Evolutionary conservation across 2,329 filamentous ascomycete species (phyloP), one percentile per base, ranked within the genome.

Genomic region (Talaromyces sp.): DNA sequence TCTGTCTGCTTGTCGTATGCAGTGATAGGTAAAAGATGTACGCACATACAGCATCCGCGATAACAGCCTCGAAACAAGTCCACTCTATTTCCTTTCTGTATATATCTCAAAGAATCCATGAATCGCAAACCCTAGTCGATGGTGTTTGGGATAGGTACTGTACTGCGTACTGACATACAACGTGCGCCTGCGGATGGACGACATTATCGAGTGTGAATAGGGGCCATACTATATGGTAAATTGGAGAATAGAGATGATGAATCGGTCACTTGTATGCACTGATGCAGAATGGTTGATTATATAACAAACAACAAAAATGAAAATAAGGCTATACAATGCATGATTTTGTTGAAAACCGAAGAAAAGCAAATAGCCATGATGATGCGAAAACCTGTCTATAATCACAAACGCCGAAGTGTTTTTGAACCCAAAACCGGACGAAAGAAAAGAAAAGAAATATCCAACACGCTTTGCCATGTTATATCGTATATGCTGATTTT

Each of bases 401-500:
- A 29, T 47, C 15, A 29, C 6, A 49, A 60, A 60, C 58, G 58
- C 58, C 58, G 6, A 47, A 34, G n/a, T 58, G 19, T 38, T 60
- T 60, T 60, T 11, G 4, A 34, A 19, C 17, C 15, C 51, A 27
- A 54, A 54, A 54, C 17, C 27, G n/a, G 4, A 34, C n/a, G 27
- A 34, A 17, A 47, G 5, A 22, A 10, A 40, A 29, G 27, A 45
- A 31, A 59, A 60, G 5, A 36, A 56, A 56, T 19, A 15, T 56
- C 31, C 31, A 38, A 36, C 29, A 22, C 53, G 53, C 53, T 56
- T 38, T 19, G 53, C 53, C 53, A 56, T 56, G 31, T 36, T 22
- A 36, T 36, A 56, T 56, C 29, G 5, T 54, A 36, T 61, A 61
- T 40, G 45, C 59, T 61, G 43, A 36, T 38, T 51, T 49, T 31